Evolutionary conservation across 176 grass and related monocot genomes (phyloP), one percentile per base, ranked within the genome.

Genomic region (Miscanthus lutarioriparius): DNA sequence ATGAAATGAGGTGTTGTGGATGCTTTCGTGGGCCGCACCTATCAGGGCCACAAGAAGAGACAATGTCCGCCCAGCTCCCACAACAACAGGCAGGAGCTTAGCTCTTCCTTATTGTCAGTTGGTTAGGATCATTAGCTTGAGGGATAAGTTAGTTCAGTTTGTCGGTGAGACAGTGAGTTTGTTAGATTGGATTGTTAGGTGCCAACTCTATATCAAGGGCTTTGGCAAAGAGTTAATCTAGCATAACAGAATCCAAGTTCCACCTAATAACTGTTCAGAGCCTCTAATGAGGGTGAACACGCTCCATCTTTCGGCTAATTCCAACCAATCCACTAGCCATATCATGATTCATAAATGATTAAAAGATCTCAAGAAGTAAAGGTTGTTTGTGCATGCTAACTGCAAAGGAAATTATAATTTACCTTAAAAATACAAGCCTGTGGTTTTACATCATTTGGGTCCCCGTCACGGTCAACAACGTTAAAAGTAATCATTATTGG

Each of bases 401-500:
- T 54, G 85, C 75, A 70, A 70, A 10, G 27, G 40, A 62, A 77
- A 20, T n/a, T 28, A 33, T 39, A 61, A 64, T 41, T 82, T 91
- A 96, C 96, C 96, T 99, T 99, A 87, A 99, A 99, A 74, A 99
- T 99, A 85, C 93, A 96, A 92, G 91, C 96, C 84, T 96, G 91
- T 40, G 96, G 96, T 73, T 84, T 95, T 71, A 99, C 74, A 65
- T 99, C 91, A 87, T 91, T 90, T 81, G 91, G 93, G 78, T 94
- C 82, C 68, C 96, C 96, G 35, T 96, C 87, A 78, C 90, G 94
- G 78, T 99, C 96, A 77, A 94, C 82, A 44, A 99, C 96, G 25
- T 96, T 95, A 83, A 99, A 99, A 82, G 96, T 96, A 81, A 99
- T 99, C 96, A 99, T 99, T 81, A 99, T 99, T 38, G 96, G 96